Percentiles rank a stretch among this genome's conserved stretches.
These are phyloP conservation scores for Zychaea mexicana DNA, from an alignment of 371 early-diverging fungal genomes.

Conservation along the genomic window DNA sequence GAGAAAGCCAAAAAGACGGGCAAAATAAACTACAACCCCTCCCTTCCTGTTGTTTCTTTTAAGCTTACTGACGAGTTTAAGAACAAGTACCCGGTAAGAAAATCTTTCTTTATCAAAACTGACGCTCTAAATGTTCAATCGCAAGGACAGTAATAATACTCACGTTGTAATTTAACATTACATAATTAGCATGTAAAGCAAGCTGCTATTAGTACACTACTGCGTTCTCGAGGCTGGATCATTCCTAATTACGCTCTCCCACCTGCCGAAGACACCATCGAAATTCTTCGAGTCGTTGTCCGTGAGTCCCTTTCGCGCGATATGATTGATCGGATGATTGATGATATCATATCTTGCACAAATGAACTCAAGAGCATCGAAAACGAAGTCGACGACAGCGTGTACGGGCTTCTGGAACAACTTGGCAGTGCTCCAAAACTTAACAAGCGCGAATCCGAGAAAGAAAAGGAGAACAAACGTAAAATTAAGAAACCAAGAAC, in stretches of 20 bases:
- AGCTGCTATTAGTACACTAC: conserved; percentile 25
- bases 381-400: background rate
- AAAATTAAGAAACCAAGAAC: conserved; percentile 8
- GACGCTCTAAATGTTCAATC: background rate
- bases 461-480: background rate
- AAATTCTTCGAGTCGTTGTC: conserved; percentile 42
- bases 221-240: conserved; percentile 49
- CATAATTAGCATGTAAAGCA: conserved; percentile 27
- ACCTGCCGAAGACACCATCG: conserved; percentile 26
- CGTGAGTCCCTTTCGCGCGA: conserved; percentile 42
- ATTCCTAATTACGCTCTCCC: conserved; percentile 47
- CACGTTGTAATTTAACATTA: background rate
- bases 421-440: background rate
- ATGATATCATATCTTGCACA: conserved; percentile 22
- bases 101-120: background rate
- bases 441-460: background rate
- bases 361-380: conserved; percentile 15
- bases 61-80: conserved; percentile 53
- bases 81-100: conserved; percentile 26
- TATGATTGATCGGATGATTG: conserved; percentile 33
- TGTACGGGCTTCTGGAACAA: conserved; percentile 4
- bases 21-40: conserved; percentile 28
- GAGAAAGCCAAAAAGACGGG: conserved; percentile 10
- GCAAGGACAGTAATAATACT: too few species aligned
- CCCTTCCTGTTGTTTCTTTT: conserved; percentile 68